Evolutionary conservation across 176 grass and related monocot species (phyloP).

Genomic region (bread wheat (Triticum aestivum)): DNA sequence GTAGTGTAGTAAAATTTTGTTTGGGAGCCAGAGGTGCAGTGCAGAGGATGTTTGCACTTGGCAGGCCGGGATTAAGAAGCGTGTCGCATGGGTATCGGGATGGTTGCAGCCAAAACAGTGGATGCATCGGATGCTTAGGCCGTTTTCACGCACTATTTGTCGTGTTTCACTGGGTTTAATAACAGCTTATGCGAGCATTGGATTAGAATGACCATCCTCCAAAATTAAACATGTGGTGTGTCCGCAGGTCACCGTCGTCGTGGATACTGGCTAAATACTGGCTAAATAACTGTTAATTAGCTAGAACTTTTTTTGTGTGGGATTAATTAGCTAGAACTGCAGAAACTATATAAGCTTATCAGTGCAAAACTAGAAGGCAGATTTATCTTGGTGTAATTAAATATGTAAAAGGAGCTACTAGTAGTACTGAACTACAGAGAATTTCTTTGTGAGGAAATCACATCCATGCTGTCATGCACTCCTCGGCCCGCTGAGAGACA

Average conservation of each 20-base stretch:
- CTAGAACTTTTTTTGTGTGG: no score
- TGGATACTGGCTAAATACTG: no score
- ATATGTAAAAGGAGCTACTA: no score
- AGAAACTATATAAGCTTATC: background rate
- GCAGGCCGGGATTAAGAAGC: background rate
- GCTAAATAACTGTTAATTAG: no score
- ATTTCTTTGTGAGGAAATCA: background rate
- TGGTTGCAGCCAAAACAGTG: background rate
- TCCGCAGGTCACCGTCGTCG: background rate
- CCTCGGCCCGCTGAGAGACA: background rate
- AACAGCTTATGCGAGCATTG: background rate
- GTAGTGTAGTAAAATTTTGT: background rate
- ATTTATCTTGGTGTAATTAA: no score
- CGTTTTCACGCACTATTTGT: slow-evolving; percentile 37
- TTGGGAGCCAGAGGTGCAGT: background rate
- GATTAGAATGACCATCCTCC: background rate
- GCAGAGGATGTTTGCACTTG: slow-evolving; percentile 39
- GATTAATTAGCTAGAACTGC: no score
- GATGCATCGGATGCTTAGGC: slow-evolving; percentile 32
- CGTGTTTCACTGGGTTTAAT: slow-evolving; percentile 20
- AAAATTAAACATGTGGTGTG: background rate
- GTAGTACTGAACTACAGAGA: background rate
- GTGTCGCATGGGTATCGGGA: background rate
- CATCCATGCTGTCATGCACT: background rate
- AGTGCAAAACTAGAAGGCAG: background rate